Conservation (phyloP, 2,329 filamentous ascomycete genomes). For the Phyllosticta citribraziliensis region DNA sequence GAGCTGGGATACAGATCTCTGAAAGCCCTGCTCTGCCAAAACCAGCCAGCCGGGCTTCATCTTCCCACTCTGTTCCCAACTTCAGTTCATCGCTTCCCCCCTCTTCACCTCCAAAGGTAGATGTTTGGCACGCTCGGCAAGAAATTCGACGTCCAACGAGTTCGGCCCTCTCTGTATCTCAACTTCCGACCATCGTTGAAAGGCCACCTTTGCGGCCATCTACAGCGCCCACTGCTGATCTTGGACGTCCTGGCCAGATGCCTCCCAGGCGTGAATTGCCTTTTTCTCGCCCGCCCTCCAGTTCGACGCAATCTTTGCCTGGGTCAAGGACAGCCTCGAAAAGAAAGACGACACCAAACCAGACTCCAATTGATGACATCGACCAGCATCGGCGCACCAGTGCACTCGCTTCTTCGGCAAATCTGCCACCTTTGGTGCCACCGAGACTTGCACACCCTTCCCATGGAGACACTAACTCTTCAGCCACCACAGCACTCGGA, state of each 20-base stretch:
- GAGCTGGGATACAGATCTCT: not conserved
- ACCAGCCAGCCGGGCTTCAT: not conserved
- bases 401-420: not conserved
- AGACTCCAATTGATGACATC: not conserved
- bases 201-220: conserved; percentile 7
- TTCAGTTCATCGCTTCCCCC: not conserved
- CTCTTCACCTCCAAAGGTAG: not conserved
- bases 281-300: conserved; percentile 17
- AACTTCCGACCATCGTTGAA: not conserved
- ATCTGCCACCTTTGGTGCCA: not conserved
- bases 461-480: not conserved
- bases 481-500: not conserved
- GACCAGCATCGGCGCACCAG: not conserved
- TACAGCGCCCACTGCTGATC: conserved; percentile 11
- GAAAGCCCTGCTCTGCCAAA: not conserved
- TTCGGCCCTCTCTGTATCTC: not conserved
- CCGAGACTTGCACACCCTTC: not conserved
- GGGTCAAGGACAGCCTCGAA: not conserved
- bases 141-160: not conserved
- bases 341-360: not conserved
- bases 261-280: conserved; percentile 31
- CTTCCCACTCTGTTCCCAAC: not conserved
- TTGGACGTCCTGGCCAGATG: conserved; percentile 16
- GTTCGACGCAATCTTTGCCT: not conserved
- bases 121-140: not conserved